Evolutionary conservation across 2,329 filamentous ascomycete species (phyloP).

Genomic region (Bimuria novae-zelandiae): DNA sequence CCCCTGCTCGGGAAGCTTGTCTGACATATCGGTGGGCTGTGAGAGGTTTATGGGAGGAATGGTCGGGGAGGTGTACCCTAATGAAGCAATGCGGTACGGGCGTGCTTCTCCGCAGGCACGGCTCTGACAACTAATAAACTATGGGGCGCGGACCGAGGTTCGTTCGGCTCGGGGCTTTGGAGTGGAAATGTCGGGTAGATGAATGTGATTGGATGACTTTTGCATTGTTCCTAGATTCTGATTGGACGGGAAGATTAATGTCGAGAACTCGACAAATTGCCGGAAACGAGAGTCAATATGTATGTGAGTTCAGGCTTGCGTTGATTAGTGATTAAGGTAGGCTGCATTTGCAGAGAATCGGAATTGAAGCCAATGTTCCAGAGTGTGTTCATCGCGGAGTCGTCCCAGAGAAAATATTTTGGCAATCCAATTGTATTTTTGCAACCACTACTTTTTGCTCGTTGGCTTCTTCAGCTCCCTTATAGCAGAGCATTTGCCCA

Average conservation of each 20-base stretch:
- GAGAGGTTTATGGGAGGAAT: background rate
- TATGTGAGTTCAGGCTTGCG: no score
- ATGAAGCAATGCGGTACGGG: constrained; percentile 4
- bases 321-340: no score
- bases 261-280: background rate
- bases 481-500: no score
- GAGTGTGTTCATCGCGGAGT: no score
- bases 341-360: no score
- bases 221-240: no score
- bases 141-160: constrained; percentile 7
- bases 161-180: constrained; percentile 11
- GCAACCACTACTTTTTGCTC: no score
- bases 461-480: no score
- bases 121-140: constrained; percentile 2
- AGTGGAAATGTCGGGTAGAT: background rate
- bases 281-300: background rate
- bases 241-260: no score
- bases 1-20: constrained; percentile 38
- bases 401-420: no score
- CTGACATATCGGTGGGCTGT: constrained; percentile 30
- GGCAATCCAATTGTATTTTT: no score
- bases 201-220: constrained; percentile 13
- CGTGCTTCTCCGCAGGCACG: constrained; percentile 7
- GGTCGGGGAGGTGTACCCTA: background rate
- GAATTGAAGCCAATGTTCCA: no score